Conservation (phyloP, 2,329 filamentous ascomycete genomes). For the Alternaria sp. region DNA sequence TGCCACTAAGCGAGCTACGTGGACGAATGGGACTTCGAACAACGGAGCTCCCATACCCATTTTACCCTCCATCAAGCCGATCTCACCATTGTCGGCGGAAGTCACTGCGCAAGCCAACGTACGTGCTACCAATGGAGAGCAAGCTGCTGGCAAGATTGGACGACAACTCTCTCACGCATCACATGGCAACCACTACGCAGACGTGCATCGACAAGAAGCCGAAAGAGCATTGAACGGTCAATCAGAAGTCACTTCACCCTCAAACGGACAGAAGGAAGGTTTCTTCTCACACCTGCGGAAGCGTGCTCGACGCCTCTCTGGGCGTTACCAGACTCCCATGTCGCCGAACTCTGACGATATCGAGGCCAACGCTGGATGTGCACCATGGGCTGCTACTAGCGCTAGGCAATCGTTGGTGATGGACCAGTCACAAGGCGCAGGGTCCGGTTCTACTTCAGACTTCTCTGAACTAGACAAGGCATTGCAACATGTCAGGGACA, state of each 20-base stretch:
- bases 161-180: slow-evolving; percentile 92
- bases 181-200: slow-evolving; percentile 89
- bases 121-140: slow-evolving; percentile 65
- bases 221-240: slow-evolving; percentile 88
- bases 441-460: slow-evolving; percentile 56
- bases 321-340: slow-evolving; percentile 81
- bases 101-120: slow-evolving; percentile 87
- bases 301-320: slow-evolving; percentile 88
- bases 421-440: slow-evolving; percentile 59
- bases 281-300: slow-evolving; percentile 98
- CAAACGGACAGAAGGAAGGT: slow-evolving; percentile 84
- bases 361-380: slow-evolving; percentile 90
- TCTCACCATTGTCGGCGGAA: slow-evolving; percentile 93
- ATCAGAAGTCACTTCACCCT: slow-evolving; percentile 75
- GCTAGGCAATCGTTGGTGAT: slow-evolving; percentile 85
- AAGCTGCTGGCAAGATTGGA: slow-evolving; percentile 87
- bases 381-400: slow-evolving; percentile 78
- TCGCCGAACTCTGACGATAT: slow-evolving; percentile 84
- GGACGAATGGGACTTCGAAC: slow-evolving; percentile 78
- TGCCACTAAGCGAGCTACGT: slow-evolving; percentile 84
- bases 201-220: slow-evolving; percentile 87
- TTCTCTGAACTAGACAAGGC: slow-evolving; percentile 67
- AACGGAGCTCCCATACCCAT: slow-evolving; percentile 93
- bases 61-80: slow-evolving; percentile 88
- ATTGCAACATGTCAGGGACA: slow-evolving; percentile 65